These are phyloP conservation scores for Paraphysoderma sedebokerense DNA, from an alignment of 371 early-diverging fungal species.

Conservation along the genomic window DNA sequence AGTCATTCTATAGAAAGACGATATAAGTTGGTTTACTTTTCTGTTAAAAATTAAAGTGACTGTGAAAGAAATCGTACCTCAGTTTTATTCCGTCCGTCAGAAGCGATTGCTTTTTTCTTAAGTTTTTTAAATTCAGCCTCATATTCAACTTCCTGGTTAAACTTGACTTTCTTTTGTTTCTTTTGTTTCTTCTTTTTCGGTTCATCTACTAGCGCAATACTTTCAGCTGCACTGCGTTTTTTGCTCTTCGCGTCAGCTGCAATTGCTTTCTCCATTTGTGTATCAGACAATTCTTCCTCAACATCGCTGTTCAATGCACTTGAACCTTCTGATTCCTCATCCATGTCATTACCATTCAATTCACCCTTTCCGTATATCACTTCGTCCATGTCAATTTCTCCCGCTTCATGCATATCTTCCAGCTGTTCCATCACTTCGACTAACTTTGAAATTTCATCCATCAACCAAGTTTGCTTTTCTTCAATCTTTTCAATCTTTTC, in stretches of 20 bases:
- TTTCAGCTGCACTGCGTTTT: too few relatives aligned
- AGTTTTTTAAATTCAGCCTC: too few relatives aligned
- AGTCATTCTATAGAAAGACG: too few relatives aligned
- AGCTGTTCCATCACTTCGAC: constrained; percentile 5
- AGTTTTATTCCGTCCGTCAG: too few relatives aligned
- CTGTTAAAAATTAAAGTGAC: too few relatives aligned
- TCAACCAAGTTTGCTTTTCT: constrained; percentile 15
- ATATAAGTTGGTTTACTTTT: too few relatives aligned
- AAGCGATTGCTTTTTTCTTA: too few relatives aligned
- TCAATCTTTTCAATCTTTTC: constrained; percentile 48
- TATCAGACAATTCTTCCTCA: constrained; percentile 45
- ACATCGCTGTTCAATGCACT: constrained; percentile 47
- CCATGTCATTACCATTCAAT: constrained; percentile 63
- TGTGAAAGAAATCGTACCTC: too few relatives aligned
- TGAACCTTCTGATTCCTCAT: constrained; percentile 25
- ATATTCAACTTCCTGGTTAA: constrained; percentile 32
- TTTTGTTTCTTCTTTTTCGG: too few relatives aligned
- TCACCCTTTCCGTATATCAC: constrained; percentile 24
- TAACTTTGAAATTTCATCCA: constrained; percentile 16
- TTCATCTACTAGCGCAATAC: too few relatives aligned
- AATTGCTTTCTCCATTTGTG: too few relatives aligned
- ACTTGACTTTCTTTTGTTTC: constrained; percentile 28
- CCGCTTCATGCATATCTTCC: constrained; percentile 5
- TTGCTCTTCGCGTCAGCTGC: too few relatives aligned
- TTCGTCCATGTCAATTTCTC: constrained; percentile 7